Percentiles rank a stretch among this genome's conserved stretches.
These are phyloP conservation scores for Leishmania turanica DNA, from an alignment of 208 protist species.

Conservation along the genomic window DNA sequence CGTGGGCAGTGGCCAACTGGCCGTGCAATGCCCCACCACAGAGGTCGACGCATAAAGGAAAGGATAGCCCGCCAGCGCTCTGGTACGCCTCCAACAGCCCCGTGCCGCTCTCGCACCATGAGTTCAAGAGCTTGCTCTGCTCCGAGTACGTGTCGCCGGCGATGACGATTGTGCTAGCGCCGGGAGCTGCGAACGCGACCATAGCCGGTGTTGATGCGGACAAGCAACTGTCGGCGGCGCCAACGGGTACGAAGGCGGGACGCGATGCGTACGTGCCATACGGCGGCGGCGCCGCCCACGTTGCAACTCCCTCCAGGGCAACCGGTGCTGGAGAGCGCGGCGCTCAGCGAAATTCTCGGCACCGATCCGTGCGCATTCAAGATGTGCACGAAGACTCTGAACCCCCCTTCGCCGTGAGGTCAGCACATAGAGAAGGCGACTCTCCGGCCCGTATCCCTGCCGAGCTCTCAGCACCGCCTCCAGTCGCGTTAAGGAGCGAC, in stretches of 20 bases:
- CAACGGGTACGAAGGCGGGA: background rate
- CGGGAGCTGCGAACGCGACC: background rate
- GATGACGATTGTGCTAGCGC: background rate
- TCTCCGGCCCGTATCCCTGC: background rate
- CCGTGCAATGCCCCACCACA: background rate
- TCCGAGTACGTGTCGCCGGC: constrained; percentile 43
- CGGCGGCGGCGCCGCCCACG: background rate
- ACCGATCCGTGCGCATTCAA: constrained; percentile 14
- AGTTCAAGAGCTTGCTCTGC: constrained; percentile 79
- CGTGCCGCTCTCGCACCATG: constrained; percentile 29
- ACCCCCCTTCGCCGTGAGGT: background rate
- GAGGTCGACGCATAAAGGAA: background rate
- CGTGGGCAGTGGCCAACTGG: constrained; percentile 27
- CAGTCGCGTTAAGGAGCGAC: constrained; percentile 4
- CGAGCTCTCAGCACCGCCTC: constrained; percentile 9
- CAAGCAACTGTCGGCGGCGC: background rate
- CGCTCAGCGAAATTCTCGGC: constrained; percentile 4
- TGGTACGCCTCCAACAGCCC: constrained; percentile 31
- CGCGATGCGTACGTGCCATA: constrained; percentile 23
- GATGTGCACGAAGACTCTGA: background rate
- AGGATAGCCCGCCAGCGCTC: constrained; percentile 22
- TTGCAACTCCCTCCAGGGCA: background rate
- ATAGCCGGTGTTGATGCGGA: constrained; percentile 1
- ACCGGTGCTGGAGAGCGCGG: background rate
- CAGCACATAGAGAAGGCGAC: background rate